Evolutionary conservation across 805 yeast genomes (phyloP), one percentile per base, ranked within the genome.

Genomic region (Ogataea minuta): DNA sequence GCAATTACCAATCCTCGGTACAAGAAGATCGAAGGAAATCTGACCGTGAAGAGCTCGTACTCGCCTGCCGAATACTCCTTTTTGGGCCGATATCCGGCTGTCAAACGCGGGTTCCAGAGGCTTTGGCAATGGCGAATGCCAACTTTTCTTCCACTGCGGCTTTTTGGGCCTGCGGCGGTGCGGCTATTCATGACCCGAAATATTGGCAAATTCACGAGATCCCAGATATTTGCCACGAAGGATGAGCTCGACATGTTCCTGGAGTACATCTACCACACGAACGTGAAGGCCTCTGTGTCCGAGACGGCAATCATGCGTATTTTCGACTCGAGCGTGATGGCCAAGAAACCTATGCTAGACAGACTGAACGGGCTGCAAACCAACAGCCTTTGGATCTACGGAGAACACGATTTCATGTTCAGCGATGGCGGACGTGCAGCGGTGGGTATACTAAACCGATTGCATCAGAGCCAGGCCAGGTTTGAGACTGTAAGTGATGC

Each of bases 391-490:
- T 64, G 78, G 58, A 52, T 74, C 7, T 85, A 83, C 57, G 95
- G 93, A 0, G 75, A 79, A 46, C 76, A 68, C 46, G 95, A 85
- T 54, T 84, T 85, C 70, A 84, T 84, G 93, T 79, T 76, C 49
- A 71, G 67, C 23, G 72, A 71, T 24, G 81, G 83, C 20, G 89
- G 88, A 4, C 51, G 59, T 14, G 68, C 69, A 17, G 71, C 70
- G 29, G 64, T 59, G 2, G 50, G 62, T 12, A 46, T 53, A 34
- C 46, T 60, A 19, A 45, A 54, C 14, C 16, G 23, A 12, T 23
- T 38, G 27, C 36, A 34, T 27, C 36, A 26, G 24, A 31, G 37
- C 7, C 31, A 26, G 9, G 68, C 76, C 1, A 23, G 45, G 9
- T 72, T 60, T 40, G 59, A 52, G 12, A 50, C 67, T 2, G 68